Evolutionary conservation across 2,329 filamentous ascomycete species (phyloP).

Genomic region (Thielaviopsis euricoi): DNA sequence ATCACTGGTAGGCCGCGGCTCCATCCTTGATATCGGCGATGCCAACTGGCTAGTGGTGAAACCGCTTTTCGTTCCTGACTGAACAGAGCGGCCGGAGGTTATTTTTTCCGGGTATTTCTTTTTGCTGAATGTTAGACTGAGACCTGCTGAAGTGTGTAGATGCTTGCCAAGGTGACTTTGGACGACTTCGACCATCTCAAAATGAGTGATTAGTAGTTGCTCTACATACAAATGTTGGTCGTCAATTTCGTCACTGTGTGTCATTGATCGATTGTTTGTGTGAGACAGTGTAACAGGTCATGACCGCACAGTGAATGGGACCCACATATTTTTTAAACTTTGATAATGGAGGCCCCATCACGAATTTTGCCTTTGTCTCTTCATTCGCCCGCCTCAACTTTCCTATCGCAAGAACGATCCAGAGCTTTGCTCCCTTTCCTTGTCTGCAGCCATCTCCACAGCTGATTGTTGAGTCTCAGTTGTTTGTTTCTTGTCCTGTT

Average conservation of each 20-base stretch:
- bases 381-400: neutral
- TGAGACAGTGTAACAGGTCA: neutral
- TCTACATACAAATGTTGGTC: too few relatives aligned
- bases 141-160: too few relatives aligned
- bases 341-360: neutral
- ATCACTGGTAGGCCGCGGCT: slow-evolving; percentile 14
- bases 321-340: neutral
- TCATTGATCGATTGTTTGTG: neutral
- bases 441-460: neutral
- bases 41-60: too few relatives aligned
- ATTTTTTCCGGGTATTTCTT: too few relatives aligned
- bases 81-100: too few relatives aligned
- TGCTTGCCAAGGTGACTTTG: too few relatives aligned
- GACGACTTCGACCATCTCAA: too few relatives aligned
- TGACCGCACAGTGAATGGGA: neutral
- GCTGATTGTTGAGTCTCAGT: too few relatives aligned
- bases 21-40: slow-evolving; percentile 14
- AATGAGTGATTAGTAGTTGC: too few relatives aligned
- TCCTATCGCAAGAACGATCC: neutral
- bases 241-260: neutral
- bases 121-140: too few relatives aligned
- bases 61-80: too few relatives aligned
- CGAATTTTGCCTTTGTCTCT: neutral
- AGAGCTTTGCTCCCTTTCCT: neutral
- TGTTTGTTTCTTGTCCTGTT: neutral